Percentiles rank a stretch among this genome's conserved stretches.
Evolutionary conservation across 2,329 filamentous ascomycete genomes (phyloP).

Genomic region (Aureobasidium zeae): DNA sequence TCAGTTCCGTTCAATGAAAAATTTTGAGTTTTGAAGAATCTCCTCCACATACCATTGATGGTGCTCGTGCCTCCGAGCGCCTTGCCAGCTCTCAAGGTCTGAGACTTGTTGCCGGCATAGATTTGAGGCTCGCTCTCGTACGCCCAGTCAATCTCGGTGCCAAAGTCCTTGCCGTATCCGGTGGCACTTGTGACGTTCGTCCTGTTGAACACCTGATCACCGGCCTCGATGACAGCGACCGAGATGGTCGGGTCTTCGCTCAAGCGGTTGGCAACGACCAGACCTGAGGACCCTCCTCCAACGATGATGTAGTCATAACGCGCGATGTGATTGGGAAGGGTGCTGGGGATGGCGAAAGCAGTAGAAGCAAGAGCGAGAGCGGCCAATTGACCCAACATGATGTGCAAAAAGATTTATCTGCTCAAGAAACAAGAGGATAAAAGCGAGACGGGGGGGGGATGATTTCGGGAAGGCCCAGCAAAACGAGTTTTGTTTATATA

Average conservation of each 20-base stretch:
- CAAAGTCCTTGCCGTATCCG: slow-evolving; percentile 8
- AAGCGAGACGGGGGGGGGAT: too few relatives aligned
- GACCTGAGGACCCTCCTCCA: slow-evolving; percentile 32
- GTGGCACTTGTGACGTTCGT: neutral
- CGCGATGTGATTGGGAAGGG: neutral
- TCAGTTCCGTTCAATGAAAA: neutral
- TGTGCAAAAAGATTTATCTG: too few relatives aligned
- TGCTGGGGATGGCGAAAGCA: neutral
- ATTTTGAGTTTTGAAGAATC: neutral
- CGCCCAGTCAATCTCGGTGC: slow-evolving; percentile 12
- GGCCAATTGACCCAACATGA: slow-evolving; percentile 3
- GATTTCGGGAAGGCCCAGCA: too few relatives aligned
- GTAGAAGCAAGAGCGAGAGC: neutral
- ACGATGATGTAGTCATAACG: slow-evolving; percentile 32
- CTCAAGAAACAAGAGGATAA: too few relatives aligned
- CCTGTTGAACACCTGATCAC: slow-evolving; percentile 4
- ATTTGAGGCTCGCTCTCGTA: slow-evolving; percentile 14
- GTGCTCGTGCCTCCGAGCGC: slow-evolving; percentile 12
- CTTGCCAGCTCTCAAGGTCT: slow-evolving; percentile 2
- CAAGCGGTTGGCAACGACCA: slow-evolving; percentile 31
- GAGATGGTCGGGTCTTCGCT: slow-evolving; percentile 11
- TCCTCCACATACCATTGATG: slow-evolving; percentile 3
- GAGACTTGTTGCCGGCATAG: slow-evolving; percentile 16
- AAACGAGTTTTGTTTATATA: too few relatives aligned
- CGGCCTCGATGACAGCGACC: slow-evolving; percentile 4